Conservation (phyloP, 106 monocot species). For the Dendrobium chrysotoxum region DNA sequence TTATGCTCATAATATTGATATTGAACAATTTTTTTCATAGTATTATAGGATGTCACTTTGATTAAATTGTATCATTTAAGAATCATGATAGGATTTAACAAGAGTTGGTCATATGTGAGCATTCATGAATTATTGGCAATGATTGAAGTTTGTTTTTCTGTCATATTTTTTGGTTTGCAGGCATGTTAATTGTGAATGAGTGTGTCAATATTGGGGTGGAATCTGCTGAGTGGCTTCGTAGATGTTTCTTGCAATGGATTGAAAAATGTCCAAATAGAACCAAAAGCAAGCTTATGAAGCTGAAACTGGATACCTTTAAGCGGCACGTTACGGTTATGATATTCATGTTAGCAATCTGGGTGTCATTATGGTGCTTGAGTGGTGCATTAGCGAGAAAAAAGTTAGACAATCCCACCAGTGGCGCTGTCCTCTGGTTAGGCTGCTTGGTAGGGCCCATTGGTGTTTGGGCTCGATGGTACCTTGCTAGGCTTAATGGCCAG, state of each 20-base stretch:
- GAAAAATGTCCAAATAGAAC: slow-evolving; percentile 6
- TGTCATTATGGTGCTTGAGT: slow-evolving; percentile 47
- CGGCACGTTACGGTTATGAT: slow-evolving; percentile 25
- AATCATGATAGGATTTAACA: background rate
- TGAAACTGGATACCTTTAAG: slow-evolving; percentile 32
- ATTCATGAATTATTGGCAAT: background rate
- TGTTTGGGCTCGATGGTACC: slow-evolving; percentile 82
- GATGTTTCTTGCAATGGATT: slow-evolving; percentile 11
- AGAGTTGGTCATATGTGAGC: background rate
- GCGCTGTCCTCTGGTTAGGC: slow-evolving; percentile 70
- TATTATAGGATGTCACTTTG: background rate
- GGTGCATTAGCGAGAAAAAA: slow-evolving; percentile 21
- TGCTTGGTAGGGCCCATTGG: slow-evolving; percentile 68
- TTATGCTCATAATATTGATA: background rate
- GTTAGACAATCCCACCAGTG: slow-evolving; percentile 15
- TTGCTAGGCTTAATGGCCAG: slow-evolving; percentile 76
- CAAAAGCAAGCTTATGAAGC: slow-evolving; percentile 8
- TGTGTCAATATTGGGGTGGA: slow-evolving; percentile 53
- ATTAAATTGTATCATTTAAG: background rate
- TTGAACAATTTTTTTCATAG: background rate
- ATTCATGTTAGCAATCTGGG: slow-evolving; percentile 25
- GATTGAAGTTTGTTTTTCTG: background rate
- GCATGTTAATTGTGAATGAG: slow-evolving; percentile 64
- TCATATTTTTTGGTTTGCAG: slow-evolving; percentile 21
- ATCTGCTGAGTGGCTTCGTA: slow-evolving; percentile 42